Evolutionary conservation across 148 eudicot genomes (phyloP).

Genomic region (Nyssa sinensis): DNA sequence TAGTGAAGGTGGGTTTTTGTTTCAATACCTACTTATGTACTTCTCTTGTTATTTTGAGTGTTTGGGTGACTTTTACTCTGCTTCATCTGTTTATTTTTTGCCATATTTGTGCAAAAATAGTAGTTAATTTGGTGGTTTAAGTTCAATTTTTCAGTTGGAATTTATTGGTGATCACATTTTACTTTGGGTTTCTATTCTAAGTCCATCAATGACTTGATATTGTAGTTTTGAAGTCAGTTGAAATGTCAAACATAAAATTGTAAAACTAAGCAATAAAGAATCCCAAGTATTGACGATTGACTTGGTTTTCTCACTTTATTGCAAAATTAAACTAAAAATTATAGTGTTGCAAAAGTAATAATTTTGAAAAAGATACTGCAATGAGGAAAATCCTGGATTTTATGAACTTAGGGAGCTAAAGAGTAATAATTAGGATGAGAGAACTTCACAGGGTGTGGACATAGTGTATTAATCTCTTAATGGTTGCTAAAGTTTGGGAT

Average conservation of each 20-base stretch:
- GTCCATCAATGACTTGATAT: background rate
- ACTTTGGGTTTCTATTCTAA: background rate
- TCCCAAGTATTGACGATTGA: background rate
- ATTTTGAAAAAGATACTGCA: background rate
- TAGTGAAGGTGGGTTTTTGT: slow-evolving; percentile 27
- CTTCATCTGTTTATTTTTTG: slow-evolving; percentile 3
- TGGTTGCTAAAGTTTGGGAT: background rate
- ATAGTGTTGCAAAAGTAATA: background rate
- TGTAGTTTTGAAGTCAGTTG: slow-evolving; percentile 12
- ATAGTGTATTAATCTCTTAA: background rate
- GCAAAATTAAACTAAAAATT: background rate
- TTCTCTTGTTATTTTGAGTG: slow-evolving; percentile 15
- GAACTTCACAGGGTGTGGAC: no score
- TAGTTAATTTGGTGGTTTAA: background rate
- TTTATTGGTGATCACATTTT: slow-evolving; percentile 2
- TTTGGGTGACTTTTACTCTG: slow-evolving; percentile 24
- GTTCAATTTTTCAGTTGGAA: slow-evolving; percentile 6
- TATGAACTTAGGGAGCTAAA: background rate
- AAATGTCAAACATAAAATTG: background rate
- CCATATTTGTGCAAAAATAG: slow-evolving; percentile 12
- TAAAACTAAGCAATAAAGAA: background rate
- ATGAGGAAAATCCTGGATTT: background rate
- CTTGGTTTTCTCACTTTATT: background rate
- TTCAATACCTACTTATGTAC: slow-evolving; percentile 2
- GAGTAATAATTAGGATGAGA: no score